Percentiles rank a stretch among this genome's conserved stretches.
These are phyloP conservation scores for Rhizopus delemar DNA, from an alignment of 371 early-diverging fungal species.

Conservation along the genomic window DNA sequence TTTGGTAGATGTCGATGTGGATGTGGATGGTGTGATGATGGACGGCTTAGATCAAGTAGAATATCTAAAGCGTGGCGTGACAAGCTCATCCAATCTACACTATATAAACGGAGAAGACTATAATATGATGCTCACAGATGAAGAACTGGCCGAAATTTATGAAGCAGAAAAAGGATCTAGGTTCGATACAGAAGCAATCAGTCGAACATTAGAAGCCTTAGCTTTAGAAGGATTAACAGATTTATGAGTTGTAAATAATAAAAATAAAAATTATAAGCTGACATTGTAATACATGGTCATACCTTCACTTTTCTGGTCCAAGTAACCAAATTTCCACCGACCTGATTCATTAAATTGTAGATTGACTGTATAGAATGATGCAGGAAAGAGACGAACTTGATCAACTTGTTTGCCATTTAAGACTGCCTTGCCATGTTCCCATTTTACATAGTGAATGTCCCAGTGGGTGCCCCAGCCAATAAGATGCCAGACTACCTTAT, in stretches of 20 bases:
- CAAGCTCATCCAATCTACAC: slow-evolving; percentile 10
- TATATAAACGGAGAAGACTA: slow-evolving; percentile 27
- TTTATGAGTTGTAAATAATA: slow-evolving; percentile 16
- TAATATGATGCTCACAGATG: slow-evolving; percentile 23
- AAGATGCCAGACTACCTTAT: slow-evolving; percentile 36
- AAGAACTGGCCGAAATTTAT: slow-evolving; percentile 28
- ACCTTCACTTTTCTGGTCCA: neutral
- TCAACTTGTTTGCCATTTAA: slow-evolving; percentile 14
- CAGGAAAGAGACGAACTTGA: slow-evolving; percentile 39
- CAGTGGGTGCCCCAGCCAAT: slow-evolving; percentile 46
- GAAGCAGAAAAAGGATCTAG: slow-evolving; percentile 20
- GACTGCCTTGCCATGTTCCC: slow-evolving; percentile 27
- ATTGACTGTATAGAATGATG: slow-evolving; percentile 38
- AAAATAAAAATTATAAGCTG: neutral
- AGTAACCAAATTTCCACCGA: slow-evolving; percentile 9
- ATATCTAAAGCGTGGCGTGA: slow-evolving; percentile 32
- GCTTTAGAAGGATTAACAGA: slow-evolving; percentile 46
- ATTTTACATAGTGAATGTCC: slow-evolving; percentile 34
- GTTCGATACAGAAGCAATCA: slow-evolving; percentile 36
- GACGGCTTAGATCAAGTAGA: slow-evolving; percentile 50
- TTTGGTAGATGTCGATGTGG: slow-evolving; percentile 53
- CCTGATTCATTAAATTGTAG: neutral
- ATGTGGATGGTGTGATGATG: slow-evolving; percentile 56
- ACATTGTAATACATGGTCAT: slow-evolving; percentile 18
- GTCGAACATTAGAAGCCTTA: slow-evolving; percentile 46